Evolutionary conservation across 176 grass and related monocot species (phyloP).

Genomic region (Metroxylon sagu): DNA sequence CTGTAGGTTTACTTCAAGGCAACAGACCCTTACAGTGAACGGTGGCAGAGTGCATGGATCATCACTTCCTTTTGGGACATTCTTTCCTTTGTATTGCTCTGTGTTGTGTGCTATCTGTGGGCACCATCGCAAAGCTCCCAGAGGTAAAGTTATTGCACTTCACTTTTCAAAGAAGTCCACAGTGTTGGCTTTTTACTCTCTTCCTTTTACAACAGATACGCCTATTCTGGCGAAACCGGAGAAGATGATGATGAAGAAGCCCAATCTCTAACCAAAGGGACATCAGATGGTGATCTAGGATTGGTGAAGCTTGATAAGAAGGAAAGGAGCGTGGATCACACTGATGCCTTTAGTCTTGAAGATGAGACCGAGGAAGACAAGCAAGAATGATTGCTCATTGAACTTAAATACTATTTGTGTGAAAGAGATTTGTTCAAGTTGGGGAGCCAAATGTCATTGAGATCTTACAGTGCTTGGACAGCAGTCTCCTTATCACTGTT

Average conservation of each 20-base stretch:
- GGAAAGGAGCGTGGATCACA: slow-evolving; percentile 46
- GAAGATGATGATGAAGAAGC: slow-evolving; percentile 82
- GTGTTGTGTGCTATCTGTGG: slow-evolving; percentile 91
- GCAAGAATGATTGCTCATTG: slow-evolving; percentile 36
- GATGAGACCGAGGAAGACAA: slow-evolving; percentile 88
- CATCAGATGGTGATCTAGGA: slow-evolving; percentile 67
- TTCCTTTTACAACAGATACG: slow-evolving; percentile 47
- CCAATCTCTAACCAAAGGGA: slow-evolving; percentile 75
- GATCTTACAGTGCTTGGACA: no score
- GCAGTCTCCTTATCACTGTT: no score
- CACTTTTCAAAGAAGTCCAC: no score
- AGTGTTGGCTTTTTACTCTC: not conserved
- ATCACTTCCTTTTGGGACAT: slow-evolving; percentile 98
- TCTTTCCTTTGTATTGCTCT: slow-evolving; percentile 71
- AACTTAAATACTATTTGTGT: slow-evolving; percentile 8
- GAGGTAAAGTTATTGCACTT: slow-evolving; percentile 33
- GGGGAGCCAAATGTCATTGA: no score
- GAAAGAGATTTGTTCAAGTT: no score
- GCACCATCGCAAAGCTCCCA: slow-evolving; percentile 94
- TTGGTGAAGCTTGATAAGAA: slow-evolving; percentile 66
- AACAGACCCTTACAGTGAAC: slow-evolving; percentile 89
- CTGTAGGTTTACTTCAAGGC: slow-evolving; percentile 96
- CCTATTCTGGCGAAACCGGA: slow-evolving; percentile 70
- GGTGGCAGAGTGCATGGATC: slow-evolving; percentile 97
- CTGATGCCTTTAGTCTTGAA: slow-evolving; percentile 44